Percentiles rank a stretch among this genome's conserved stretches.
These are phyloP conservation scores for Backusella sp. DNA, from an alignment of 192 early-diverging fungal genomes.

Conservation along the genomic window DNA sequence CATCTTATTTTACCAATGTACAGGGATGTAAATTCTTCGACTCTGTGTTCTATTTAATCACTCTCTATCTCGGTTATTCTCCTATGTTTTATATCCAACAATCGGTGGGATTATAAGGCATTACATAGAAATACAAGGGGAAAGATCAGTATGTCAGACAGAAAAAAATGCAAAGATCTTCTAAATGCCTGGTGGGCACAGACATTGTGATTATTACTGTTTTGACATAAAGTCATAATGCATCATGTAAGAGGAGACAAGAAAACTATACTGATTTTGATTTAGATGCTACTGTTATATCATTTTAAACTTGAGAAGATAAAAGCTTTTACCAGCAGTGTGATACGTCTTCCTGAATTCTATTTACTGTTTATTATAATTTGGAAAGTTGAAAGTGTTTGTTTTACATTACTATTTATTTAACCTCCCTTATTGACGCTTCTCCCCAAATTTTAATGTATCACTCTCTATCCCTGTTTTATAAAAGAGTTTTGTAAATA, in stretches of 20 bases:
- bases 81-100: not conserved
- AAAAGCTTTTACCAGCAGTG: not conserved
- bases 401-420: not conserved
- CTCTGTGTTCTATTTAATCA: not conserved
- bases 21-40: not conserved
- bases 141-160: not conserved
- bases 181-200: not conserved
- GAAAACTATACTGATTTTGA: not conserved
- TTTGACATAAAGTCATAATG: not conserved
- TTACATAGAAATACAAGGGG: not conserved
- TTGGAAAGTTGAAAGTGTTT: not conserved
- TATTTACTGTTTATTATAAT: not conserved
- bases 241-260: not conserved
- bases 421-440: conserved; percentile 9
- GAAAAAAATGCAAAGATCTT: conserved; percentile 1
- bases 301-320: not conserved
- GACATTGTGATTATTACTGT: not conserved
- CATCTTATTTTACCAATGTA: not conserved
- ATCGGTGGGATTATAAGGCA: not conserved
- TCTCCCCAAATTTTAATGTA: conserved; percentile 2
- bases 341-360: not conserved
- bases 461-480: conserved; percentile 8
- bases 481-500: conserved; percentile 6
- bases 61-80: not conserved
- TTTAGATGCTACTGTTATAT: not conserved